These are phyloP conservation scores for Ogataea populi-albae DNA, from an alignment of 805 yeast genomes.

Conservation along the genomic window DNA sequence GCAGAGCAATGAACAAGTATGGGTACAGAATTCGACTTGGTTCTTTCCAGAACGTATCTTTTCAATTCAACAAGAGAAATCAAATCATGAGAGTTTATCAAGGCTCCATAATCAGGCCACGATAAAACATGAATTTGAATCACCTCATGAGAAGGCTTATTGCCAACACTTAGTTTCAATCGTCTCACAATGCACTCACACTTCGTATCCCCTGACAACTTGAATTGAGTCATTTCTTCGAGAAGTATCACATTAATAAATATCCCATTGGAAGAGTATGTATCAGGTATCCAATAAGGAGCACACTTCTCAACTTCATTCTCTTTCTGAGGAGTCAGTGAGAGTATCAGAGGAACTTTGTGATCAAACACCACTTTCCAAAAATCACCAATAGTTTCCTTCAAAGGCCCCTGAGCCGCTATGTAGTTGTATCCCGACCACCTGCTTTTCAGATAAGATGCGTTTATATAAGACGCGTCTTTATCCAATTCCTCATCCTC, in stretches of 20 bases:
- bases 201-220: constrained; percentile 21
- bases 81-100: constrained; percentile 54
- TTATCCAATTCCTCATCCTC: constrained; percentile 25
- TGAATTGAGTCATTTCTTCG: constrained; percentile 26
- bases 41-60: constrained; percentile 19
- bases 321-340: constrained; percentile 74
- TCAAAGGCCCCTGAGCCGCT: constrained; percentile 88
- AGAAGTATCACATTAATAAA: constrained; percentile 24
- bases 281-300: constrained; percentile 73
- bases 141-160: constrained; percentile 41
- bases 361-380: constrained; percentile 75
- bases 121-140: constrained; percentile 72
- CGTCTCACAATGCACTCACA: constrained; percentile 38
- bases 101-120: constrained; percentile 83
- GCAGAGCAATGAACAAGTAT: constrained; percentile 90
- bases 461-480: constrained; percentile 72
- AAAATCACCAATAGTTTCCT: constrained; percentile 73
- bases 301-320: constrained; percentile 78
- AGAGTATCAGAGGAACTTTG: constrained; percentile 61
- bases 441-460: constrained; percentile 61
- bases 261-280: constrained; percentile 35
- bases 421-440: constrained; percentile 50
- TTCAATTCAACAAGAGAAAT: constrained; percentile 49
- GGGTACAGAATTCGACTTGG: constrained; percentile 36
- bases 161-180: constrained; percentile 39